Conservation (phyloP, 192 early-diverging fungal genomes). For the Linnemannia exigua region DNA sequence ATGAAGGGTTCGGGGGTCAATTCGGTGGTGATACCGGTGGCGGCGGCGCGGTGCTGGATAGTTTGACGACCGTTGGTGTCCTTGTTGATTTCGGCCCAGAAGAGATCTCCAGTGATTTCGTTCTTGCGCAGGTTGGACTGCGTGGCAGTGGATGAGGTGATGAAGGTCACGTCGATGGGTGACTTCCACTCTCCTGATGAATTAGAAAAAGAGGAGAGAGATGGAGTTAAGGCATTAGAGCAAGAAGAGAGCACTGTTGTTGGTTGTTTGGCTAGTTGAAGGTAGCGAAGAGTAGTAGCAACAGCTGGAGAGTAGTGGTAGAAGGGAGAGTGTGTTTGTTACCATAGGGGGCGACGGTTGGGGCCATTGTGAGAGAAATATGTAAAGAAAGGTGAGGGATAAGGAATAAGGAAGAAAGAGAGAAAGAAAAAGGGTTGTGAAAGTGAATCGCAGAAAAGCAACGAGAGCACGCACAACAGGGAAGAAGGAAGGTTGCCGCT, state of each 20-base stretch:
- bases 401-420: background rate
- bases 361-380: constrained; percentile 19
- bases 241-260: background rate
- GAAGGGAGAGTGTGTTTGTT: background rate
- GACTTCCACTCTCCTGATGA: constrained; percentile 53
- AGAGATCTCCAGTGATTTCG: constrained; percentile 40
- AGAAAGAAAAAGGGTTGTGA: background rate
- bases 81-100: constrained; percentile 42
- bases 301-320: background rate
- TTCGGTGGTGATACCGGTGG: constrained; percentile 35
- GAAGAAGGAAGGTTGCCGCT: background rate
- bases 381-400: background rate
- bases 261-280: background rate
- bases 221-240: background rate
- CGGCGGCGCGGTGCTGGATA: constrained; percentile 31
- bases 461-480: background rate
- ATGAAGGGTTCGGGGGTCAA: constrained; percentile 65
- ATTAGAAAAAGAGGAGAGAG: background rate
- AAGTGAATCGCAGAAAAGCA: too few relatives aligned
- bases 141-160: constrained; percentile 44
- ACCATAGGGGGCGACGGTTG: constrained; percentile 41
- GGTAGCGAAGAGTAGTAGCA: background rate
- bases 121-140: constrained; percentile 42
- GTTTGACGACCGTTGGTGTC: constrained; percentile 50
- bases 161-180: constrained; percentile 50